phyloP scores from a whole-genome alignment of 1,284 basidiomycete species.

The Cutaneotrichosporon sp. region DNA sequence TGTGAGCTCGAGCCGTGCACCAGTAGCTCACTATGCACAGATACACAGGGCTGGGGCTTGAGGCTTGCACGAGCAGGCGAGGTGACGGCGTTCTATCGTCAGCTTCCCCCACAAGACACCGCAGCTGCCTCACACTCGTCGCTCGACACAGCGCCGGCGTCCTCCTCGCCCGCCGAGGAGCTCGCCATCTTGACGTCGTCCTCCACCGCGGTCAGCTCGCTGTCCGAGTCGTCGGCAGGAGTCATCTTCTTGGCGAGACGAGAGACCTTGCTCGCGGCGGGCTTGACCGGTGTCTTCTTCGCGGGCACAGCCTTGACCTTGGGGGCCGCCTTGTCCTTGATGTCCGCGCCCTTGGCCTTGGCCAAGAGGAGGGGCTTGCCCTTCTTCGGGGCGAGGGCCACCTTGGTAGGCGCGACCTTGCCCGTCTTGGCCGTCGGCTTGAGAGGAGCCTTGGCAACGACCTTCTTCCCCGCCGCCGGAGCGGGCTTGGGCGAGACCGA shows the following conservation, averaged over 20 bases:
- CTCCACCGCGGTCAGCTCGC: not conserved
- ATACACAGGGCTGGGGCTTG: too few species aligned
- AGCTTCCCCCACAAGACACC: not conserved
- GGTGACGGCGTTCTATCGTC: not conserved
- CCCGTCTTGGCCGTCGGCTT: not conserved
- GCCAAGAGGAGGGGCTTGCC: not conserved
- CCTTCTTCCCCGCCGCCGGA: not conserved
- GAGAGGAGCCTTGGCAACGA: not conserved
- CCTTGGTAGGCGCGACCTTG: not conserved
- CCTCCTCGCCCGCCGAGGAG: not conserved
- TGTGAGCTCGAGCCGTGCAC: too few species aligned
- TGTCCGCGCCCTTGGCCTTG: not conserved
- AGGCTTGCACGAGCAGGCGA: not conserved
- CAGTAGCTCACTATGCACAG: too few species aligned
- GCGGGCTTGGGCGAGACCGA: not conserved
- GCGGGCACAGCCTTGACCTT: not conserved
- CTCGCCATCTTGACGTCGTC: not conserved
- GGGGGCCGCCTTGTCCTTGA: not conserved
- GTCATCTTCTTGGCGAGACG: not conserved
- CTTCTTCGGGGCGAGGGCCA: not conserved
- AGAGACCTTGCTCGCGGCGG: not conserved
- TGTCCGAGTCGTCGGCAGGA: not conserved
- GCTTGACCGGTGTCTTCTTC: not conserved
- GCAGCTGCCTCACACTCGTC: not conserved
- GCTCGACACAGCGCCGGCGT: not conserved